These are phyloP conservation scores for Pythium myriotylum DNA, from an alignment of 352 stramenopile genomes.

Conservation along the genomic window DNA sequence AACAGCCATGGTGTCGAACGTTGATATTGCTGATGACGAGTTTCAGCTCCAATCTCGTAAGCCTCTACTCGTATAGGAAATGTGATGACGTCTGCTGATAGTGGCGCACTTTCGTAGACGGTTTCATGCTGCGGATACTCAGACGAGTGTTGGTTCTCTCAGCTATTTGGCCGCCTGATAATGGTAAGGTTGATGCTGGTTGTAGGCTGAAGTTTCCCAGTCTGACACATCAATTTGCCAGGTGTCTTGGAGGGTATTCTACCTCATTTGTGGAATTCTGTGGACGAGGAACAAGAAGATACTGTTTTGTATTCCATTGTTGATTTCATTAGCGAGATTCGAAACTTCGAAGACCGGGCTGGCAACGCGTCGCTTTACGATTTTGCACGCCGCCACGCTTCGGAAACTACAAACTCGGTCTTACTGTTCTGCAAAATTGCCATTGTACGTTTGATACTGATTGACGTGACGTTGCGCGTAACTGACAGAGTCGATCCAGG, in stretches of 20 bases:
- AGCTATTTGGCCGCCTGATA: constrained; percentile 17
- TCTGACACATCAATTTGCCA: neutral
- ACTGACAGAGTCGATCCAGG: constrained; percentile 7
- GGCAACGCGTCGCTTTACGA: neutral
- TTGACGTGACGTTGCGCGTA: neutral
- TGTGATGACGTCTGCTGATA: neutral
- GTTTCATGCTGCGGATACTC: constrained; percentile 25
- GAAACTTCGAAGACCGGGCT: constrained; percentile 3
- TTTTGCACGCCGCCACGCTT: constrained; percentile 15
- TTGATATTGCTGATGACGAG: constrained; percentile 6
- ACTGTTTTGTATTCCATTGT: constrained; percentile 11
- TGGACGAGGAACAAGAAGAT: constrained; percentile 16
- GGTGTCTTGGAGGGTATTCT: constrained; percentile 25
- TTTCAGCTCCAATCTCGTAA: constrained; percentile 25
- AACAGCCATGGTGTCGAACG: neutral
- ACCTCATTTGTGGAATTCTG: constrained; percentile 15
- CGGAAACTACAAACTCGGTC: constrained; percentile 22
- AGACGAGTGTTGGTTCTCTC: constrained; percentile 19
- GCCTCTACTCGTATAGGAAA: neutral
- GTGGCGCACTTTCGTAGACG: constrained; percentile 10
- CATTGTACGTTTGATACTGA: constrained; percentile 8
- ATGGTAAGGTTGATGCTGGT: constrained; percentile 3
- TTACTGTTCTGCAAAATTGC: constrained; percentile 27
- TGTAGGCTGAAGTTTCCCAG: too few relatives aligned
- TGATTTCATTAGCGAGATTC: constrained; percentile 22